phyloP scores from a whole-genome alignment of 2,329 filamentous ascomycete genomes.

The Colletotrichum godetiae region DNA sequence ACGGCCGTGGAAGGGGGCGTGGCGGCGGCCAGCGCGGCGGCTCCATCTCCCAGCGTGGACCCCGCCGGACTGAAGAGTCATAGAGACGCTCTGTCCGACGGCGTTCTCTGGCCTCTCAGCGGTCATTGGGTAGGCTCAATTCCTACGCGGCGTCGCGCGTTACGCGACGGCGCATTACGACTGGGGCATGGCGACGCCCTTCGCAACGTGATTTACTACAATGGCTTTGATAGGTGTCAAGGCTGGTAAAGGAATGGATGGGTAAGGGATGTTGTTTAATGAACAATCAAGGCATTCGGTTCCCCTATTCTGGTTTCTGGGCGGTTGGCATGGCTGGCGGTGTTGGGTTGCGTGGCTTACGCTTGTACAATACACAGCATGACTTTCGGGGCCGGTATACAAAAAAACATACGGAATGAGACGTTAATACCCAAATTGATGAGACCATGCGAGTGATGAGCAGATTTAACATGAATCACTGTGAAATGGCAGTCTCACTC shows the following conservation, averaged over 20 bases:
- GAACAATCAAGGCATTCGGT: constrained; percentile 31
- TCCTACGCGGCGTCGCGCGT: constrained; percentile 44
- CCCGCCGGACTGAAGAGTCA: constrained; percentile 54
- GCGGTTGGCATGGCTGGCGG: constrained; percentile 35
- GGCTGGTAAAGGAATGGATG: constrained; percentile 23
- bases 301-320: constrained; percentile 33
- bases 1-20: constrained; percentile 56
- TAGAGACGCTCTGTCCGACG: constrained; percentile 41
- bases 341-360: constrained; percentile 36
- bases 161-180: constrained; percentile 50
- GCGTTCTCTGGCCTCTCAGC: constrained; percentile 34
- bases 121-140: constrained; percentile 41
- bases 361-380: constrained; percentile 36
- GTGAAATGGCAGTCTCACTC: background rate
- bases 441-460: background rate
- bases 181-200: constrained; percentile 51
- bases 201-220: constrained; percentile 30
- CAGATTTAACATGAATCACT: background rate
- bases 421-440: constrained; percentile 32
- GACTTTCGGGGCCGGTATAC: constrained; percentile 36
- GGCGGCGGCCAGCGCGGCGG: constrained; percentile 50
- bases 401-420: constrained; percentile 36
- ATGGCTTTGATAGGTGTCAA: constrained; percentile 33
- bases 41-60: constrained; percentile 47
- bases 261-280: constrained; percentile 26